phyloP scores from a whole-genome alignment of 495 filamentous ascomycete species.

The Aspergillus sclerotiicarbonarius region DNA sequence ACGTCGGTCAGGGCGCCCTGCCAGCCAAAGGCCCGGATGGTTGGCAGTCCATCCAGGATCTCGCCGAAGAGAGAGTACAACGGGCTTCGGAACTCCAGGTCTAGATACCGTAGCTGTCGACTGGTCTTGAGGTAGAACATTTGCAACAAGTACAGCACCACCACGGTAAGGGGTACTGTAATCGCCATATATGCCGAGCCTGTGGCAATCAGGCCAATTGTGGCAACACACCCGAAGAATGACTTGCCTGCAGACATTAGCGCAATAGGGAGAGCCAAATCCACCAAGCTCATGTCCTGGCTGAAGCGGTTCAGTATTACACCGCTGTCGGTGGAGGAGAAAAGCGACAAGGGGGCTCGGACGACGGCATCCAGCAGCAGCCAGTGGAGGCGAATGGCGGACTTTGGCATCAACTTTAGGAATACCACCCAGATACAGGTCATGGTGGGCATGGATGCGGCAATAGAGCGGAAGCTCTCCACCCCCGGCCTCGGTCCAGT shows the following conservation, averaged over 20 bases:
- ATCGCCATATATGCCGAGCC: conserved; percentile 23
- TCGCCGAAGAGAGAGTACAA: conserved; percentile 52
- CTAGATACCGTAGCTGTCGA: conserved; percentile 51
- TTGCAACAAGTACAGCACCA: conserved; percentile 45
- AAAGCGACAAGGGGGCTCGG: conserved; percentile 28
- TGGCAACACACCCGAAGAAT: conserved; percentile 7
- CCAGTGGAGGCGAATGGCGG: conserved; percentile 4
- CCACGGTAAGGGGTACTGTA: conserved; percentile 33
- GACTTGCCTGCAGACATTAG: conserved; percentile 25
- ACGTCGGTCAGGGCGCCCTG: conserved; percentile 38
- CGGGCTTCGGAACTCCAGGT: conserved; percentile 49
- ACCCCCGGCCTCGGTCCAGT: conserved; percentile 28
- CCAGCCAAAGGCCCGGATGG: conserved; percentile 52
- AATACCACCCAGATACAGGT: conserved; percentile 16
- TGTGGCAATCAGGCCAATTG: conserved; percentile 7
- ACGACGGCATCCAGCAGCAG: conserved; percentile 4
- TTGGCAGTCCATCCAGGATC: conserved; percentile 2
- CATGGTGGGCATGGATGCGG: not conserved
- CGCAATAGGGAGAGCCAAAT: conserved; percentile 35
- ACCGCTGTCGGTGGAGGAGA: conserved; percentile 32
- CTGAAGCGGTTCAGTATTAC: conserved; percentile 40
- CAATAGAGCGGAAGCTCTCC: conserved; percentile 14
- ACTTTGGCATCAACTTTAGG: conserved; percentile 9
- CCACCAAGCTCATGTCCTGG: conserved; percentile 50
- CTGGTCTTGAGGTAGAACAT: conserved; percentile 54